Evolutionary conservation across 495 filamentous ascomycete species (phyloP).

Genomic region (Penicillium turbatum): DNA sequence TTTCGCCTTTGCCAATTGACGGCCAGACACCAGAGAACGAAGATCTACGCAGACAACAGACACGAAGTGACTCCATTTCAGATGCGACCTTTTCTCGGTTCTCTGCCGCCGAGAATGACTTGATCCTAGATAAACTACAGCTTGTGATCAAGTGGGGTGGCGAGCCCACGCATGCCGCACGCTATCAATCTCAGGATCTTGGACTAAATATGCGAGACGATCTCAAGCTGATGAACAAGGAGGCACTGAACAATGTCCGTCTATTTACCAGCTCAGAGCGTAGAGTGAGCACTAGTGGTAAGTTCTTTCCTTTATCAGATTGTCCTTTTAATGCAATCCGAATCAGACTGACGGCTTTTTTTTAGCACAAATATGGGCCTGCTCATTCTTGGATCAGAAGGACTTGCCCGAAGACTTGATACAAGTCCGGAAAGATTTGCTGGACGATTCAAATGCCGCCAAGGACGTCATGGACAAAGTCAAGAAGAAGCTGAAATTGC

Average conservation of each 20-base stretch:
- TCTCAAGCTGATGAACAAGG: constrained; percentile 85
- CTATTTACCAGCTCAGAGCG: constrained; percentile 94
- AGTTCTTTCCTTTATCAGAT: constrained; percentile 17
- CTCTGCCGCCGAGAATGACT: constrained; percentile 81
- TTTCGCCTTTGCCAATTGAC: constrained; percentile 20
- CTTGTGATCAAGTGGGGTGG: constrained; percentile 99
- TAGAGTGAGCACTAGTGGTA: constrained; percentile 84
- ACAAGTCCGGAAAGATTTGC: constrained; percentile 83
- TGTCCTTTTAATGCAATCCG: not conserved
- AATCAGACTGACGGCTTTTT: constrained; percentile 1
- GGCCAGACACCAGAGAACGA: constrained; percentile 19
- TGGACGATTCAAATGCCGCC: constrained; percentile 98
- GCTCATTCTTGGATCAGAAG: constrained; percentile 82
- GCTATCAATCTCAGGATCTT: constrained; percentile 92
- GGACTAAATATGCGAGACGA: constrained; percentile 95
- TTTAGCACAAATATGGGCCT: constrained; percentile 88
- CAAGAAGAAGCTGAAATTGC: constrained; percentile 94
- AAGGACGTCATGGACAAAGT: constrained; percentile 99
- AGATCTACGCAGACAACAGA: constrained; percentile 39
- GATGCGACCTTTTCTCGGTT: constrained; percentile 85
- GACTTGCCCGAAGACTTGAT: constrained; percentile 80
- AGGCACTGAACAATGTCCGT: constrained; percentile 81
- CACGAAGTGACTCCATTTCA: constrained; percentile 74
- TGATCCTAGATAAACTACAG: constrained; percentile 91
- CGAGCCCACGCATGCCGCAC: constrained; percentile 93